Conservation (phyloP, 306 rosid species). For the Medicago arabica region DNA sequence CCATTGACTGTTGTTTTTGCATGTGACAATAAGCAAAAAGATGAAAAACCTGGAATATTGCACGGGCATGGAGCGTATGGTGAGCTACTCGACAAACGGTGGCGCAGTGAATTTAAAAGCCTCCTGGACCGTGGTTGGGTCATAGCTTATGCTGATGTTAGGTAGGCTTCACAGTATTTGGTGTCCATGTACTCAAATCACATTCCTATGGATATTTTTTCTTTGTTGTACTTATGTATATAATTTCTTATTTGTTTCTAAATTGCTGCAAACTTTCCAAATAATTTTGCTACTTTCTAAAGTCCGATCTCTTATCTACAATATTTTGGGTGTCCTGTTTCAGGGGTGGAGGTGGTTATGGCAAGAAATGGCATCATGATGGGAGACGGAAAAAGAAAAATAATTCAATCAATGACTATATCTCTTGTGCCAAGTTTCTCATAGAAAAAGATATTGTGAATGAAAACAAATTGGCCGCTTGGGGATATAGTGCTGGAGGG, state of each 20-base stretch:
- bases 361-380: conserved; percentile 88
- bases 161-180: conserved; percentile 57
- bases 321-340: conserved; percentile 45
- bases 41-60: conserved; percentile 78
- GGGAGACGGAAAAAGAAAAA: conserved; percentile 73
- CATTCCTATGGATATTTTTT: conserved; percentile 23
- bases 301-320: conserved; percentile 32
- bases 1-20: conserved; percentile 84
- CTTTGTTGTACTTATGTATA: conserved; percentile 24
- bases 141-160: conserved; percentile 90
- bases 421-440: conserved; percentile 87
- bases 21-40: conserved; percentile 56
- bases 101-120: conserved; percentile 89
- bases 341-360: conserved; percentile 96
- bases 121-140: conserved; percentile 97
- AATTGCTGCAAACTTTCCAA: conserved; percentile 17
- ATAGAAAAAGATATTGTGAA: conserved; percentile 65
- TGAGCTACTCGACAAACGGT: conserved; percentile 87
- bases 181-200: conserved; percentile 16
- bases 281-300: conserved; percentile 1
- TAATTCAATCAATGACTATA: conserved; percentile 79
- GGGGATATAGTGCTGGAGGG: conserved; percentile 95
- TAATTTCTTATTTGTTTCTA: conserved; percentile 25
- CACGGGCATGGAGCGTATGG: conserved; percentile 94
- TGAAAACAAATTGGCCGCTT: conserved; percentile 83